Evolutionary conservation across 2,329 filamentous ascomycete species (phyloP), one percentile per base, ranked within the genome.

Genomic region (Colletotrichum gloeosporioides): DNA sequence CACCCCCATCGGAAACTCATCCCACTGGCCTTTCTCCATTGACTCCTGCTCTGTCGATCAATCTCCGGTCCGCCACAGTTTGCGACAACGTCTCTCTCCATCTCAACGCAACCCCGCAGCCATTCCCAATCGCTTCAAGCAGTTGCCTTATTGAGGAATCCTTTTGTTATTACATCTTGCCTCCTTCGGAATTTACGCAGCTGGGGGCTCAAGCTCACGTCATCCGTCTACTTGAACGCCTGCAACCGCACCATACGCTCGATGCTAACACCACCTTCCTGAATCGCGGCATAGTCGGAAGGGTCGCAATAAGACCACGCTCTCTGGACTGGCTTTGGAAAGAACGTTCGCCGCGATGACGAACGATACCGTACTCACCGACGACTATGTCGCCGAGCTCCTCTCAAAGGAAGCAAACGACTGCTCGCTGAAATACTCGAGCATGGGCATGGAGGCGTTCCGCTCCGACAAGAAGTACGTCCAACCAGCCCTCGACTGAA

Each of bases 381-480:
- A 98, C 82, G 94, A 95, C 68, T 95, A 96, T 81, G 92, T 98
- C 78, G 95, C 95, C 18, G 90, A 90, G 64, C 87, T 98, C n/a
- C 89, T 99, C 44, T 91, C 93, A 67, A 92, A 94, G 79, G 96
- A 98, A 84, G 96, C 96, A 15, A 92, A 90, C 75, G 91, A 94
- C 74, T 93, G 90, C 79, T 94, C 93, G 4, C 86, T 94, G 63
- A 94, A 92, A 81, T 97, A 96, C 83, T 94, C 95, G 1, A 87
- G 93, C 8, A 89, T 95, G 81, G 95, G 95, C 12, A 87, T 96
- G 77, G 91, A 94, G 71, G 94, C 93, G 22, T 93, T 92, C 79
- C 82, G 81, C 67, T 73, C 80, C 44, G 80, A 86, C 79, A 89
- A 88, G 79, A 89, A 90, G 88, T 90, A 85, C 81, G 85, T 80